A percentile compares a stretch with the other conserved stretches of the same genome.
phyloP scores from a whole-genome alignment of 202 grass and related monocot species.

The Panicum virgatum region DNA sequence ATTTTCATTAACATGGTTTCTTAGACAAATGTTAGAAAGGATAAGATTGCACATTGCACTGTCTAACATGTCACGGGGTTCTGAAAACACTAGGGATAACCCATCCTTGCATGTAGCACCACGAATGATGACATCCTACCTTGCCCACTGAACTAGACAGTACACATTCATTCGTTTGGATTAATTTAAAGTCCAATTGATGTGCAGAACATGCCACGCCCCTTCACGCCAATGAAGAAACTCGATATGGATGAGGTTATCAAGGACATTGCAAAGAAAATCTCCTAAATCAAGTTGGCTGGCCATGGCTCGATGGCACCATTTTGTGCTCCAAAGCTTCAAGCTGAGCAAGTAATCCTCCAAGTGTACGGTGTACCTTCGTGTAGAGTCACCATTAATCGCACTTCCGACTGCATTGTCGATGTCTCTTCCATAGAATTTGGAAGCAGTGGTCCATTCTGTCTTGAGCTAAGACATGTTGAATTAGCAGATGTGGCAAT shows the following conservation, averaged over 20 bases:
- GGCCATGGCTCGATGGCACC: background rate
- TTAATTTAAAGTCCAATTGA: background rate
- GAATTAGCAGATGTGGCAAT: constrained; percentile 15
- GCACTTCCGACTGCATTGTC: background rate
- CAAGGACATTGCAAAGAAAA: constrained; percentile 69
- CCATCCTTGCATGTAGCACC: background rate
- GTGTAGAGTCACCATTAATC: background rate
- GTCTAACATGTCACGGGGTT: background rate
- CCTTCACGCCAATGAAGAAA: constrained; percentile 68
- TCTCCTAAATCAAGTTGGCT: constrained; percentile 34
- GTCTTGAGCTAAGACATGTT: background rate
- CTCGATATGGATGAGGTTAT: constrained; percentile 84
- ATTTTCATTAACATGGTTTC: background rate
- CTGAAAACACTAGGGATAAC: background rate
- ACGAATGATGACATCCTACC: background rate
- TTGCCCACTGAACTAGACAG: background rate
- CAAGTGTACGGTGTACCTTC: background rate
- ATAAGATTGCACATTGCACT: background rate
- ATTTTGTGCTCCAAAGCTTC: constrained; percentile 14
- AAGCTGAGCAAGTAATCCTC: background rate
- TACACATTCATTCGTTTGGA: background rate
- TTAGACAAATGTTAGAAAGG: background rate
- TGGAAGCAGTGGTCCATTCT: background rate
- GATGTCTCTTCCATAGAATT: background rate
- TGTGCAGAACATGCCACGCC: constrained; percentile 47